These are phyloP conservation scores for Pogostemon cablin DNA, from an alignment of 257 asterid genomes.

Conservation along the genomic window DNA sequence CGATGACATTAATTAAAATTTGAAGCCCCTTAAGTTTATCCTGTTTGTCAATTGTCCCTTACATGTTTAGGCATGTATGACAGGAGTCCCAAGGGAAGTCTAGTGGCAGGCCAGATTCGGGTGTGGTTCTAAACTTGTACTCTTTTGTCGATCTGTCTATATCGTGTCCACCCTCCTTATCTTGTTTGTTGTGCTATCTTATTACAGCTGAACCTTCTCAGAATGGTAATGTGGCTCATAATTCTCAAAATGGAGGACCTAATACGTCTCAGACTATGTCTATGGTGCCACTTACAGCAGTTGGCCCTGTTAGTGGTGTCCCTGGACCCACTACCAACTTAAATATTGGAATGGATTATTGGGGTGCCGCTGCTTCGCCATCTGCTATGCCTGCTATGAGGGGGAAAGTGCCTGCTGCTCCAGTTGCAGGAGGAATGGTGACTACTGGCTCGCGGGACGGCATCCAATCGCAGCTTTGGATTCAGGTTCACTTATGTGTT, in stretches of 20 bases:
- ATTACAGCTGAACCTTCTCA: slow-evolving; percentile 63
- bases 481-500: slow-evolving; percentile 52
- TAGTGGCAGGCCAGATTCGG: slow-evolving; percentile 66
- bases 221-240: slow-evolving; percentile 61
- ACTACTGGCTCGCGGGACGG: slow-evolving; percentile 68
- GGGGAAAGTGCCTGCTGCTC: slow-evolving; percentile 66
- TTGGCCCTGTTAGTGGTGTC: slow-evolving; percentile 66
- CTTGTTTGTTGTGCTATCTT: slow-evolving; percentile 24
- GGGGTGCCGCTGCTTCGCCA: slow-evolving; percentile 66
- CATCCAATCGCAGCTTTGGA: slow-evolving; percentile 73
- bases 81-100: slow-evolving; percentile 69
- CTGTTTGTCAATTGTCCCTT: not conserved
- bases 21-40: slow-evolving; percentile 2
- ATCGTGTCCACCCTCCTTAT: slow-evolving; percentile 24
- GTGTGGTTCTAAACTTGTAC: slow-evolving; percentile 40
- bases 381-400: slow-evolving; percentile 65
- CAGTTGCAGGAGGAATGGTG: slow-evolving; percentile 65
- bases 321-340: slow-evolving; percentile 90
- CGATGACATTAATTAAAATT: not conserved
- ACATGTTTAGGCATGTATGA: slow-evolving; percentile 25
- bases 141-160: slow-evolving; percentile 9
- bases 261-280: slow-evolving; percentile 50
- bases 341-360: slow-evolving; percentile 90
- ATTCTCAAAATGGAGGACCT: slow-evolving; percentile 70
- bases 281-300: slow-evolving; percentile 56